Base-by-base conservation (phyloP, 2,329 filamentous ascomycete genomes). In the Lanzia echinophila region DNA sequence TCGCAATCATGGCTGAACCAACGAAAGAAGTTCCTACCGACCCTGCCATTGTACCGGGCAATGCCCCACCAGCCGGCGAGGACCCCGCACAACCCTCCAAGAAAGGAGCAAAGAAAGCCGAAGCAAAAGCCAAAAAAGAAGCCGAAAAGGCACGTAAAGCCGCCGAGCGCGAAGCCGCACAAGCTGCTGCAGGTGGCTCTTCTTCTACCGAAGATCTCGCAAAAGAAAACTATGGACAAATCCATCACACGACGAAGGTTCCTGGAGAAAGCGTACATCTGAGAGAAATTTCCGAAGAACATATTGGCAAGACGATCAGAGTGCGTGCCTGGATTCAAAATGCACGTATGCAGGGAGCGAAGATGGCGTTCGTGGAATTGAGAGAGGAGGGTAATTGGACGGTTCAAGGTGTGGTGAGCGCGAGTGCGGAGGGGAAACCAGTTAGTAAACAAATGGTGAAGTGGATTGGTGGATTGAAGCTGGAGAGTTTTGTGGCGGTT, bases 371-470 rank as follows among this genome's bases (percentile, higher is more conserved):
- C 73, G 73, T 96, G 64, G 90, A 94, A 74, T 78, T 97, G 63
- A 81, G 89, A 59, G 80, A 90, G 70, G 79, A 89, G 71, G 76
- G 79, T 56, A 79, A 84, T 65, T 85, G 87, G 76, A 86, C 84
- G 24, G 85, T 96, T 38, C 91, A 96, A 75, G 90, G 86, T 49
- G 86, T 96, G 36, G 75, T 90, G 15, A 78, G 79, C 17, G 86
- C 82, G 47, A 81, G 81, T 65, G 72, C 76, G 68, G 82, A 90
- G 65, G 83, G 78, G 34, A 79, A 73, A 47, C 72, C 73, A 6
- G 80, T 90, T 36, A 87, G 82, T 58, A 86, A 84, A 69, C 90
- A 88, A 72, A 97, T 97, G 92, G 88, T 96, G 68, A 97, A 97
- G 75, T 97, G 88, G 82, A 83, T 87, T 47, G 82, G 81, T 46